These are phyloP conservation scores for Metarhizium anisopliae DNA, from an alignment of 2,329 filamentous ascomycete genomes.

Conservation along the genomic window DNA sequence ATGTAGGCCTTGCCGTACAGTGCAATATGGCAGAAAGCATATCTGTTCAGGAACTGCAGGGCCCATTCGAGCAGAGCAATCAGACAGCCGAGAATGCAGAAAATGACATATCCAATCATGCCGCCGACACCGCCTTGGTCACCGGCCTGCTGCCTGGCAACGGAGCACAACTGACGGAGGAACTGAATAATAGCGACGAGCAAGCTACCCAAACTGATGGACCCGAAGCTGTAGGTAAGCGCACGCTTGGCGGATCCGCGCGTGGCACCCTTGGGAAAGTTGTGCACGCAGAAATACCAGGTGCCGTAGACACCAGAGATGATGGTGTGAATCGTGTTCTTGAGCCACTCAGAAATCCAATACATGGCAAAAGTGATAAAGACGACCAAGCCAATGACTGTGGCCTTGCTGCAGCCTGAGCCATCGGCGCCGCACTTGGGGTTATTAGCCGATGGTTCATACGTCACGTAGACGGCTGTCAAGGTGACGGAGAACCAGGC, in stretches of 20 bases:
- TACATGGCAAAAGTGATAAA: constrained; percentile 89
- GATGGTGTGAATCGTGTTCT: constrained; percentile 84
- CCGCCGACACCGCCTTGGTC: constrained; percentile 68
- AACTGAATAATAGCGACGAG: constrained; percentile 82
- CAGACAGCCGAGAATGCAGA: constrained; percentile 69
- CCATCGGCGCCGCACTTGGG: constrained; percentile 38
- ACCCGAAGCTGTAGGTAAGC: constrained; percentile 86
- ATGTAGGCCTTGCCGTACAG: constrained; percentile 88
- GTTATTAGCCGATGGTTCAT: constrained; percentile 53
- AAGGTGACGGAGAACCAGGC: constrained; percentile 84
- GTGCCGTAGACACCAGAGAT: constrained; percentile 84
- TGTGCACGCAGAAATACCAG: constrained; percentile 75
- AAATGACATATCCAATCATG: constrained; percentile 53
- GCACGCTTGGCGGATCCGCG: constrained; percentile 74
- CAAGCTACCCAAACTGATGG: constrained; percentile 78
- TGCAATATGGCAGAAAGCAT: constrained; percentile 87
- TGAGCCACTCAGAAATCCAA: constrained; percentile 90
- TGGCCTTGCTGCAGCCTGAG: constrained; percentile 61
- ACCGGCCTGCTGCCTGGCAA: constrained; percentile 55
- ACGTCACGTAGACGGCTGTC: constrained; percentile 78
- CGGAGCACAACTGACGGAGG: constrained; percentile 69
- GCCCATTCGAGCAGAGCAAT: constrained; percentile 70
- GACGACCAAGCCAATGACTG: constrained; percentile 74
- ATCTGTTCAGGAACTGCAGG: constrained; percentile 81
- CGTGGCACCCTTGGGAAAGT: constrained; percentile 69